Percentiles rank a stretch among this genome's conserved stretches.
Conservation (phyloP, 495 filamentous ascomycete genomes). For the Pseudoneurospora amorphoporcata region DNA sequence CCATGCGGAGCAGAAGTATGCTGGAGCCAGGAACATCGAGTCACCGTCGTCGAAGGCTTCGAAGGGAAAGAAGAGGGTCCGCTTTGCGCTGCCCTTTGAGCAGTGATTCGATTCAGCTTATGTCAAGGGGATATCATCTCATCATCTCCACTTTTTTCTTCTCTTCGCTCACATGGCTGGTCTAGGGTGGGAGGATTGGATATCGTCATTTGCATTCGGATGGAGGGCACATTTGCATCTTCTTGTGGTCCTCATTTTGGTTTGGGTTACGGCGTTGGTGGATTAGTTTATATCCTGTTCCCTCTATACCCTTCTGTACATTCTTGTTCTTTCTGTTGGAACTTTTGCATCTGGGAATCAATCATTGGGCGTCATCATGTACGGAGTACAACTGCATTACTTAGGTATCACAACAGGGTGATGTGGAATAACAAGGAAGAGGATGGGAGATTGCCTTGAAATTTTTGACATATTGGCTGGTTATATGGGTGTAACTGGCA, state of each 20-base stretch:
- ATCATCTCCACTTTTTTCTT: background rate
- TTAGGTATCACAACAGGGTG: background rate
- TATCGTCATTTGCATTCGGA: background rate
- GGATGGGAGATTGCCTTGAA: background rate
- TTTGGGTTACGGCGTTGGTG: background rate
- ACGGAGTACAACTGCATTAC: background rate
- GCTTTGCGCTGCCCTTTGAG: constrained; percentile 36
- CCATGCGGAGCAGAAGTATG: constrained; percentile 11
- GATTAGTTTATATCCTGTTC: background rate
- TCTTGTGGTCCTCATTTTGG: background rate
- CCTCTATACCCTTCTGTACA: background rate
- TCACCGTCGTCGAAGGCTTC: constrained; percentile 33
- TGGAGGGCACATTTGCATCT: background rate
- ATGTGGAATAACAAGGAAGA: background rate
- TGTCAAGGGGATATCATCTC: background rate
- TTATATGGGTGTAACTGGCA: background rate
- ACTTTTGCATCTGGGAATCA: background rate
- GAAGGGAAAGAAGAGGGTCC: constrained; percentile 40
- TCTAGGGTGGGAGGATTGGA: background rate
- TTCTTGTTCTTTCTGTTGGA: background rate
- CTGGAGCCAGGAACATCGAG: constrained; percentile 13
- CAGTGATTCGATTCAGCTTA: constrained; percentile 5
- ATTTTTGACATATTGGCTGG: background rate
- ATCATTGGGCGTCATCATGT: background rate
- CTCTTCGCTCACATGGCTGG: background rate